Evolutionary conservation across 2,329 filamentous ascomycete genomes (phyloP).

Genomic region (Seiridium cupressi): DNA sequence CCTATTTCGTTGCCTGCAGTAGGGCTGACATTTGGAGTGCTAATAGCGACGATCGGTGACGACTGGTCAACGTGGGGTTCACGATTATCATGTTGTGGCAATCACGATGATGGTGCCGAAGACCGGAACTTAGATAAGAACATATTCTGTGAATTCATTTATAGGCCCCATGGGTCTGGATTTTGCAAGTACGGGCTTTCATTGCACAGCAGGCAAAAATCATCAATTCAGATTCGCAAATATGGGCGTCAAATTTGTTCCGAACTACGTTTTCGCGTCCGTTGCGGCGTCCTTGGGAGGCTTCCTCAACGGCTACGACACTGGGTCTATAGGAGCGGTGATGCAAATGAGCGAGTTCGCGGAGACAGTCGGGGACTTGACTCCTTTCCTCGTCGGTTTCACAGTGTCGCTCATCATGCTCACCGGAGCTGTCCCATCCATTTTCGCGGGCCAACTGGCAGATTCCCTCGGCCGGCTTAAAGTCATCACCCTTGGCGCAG

Average conservation of each 20-base stretch:
- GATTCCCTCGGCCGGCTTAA: slow-evolving; percentile 48
- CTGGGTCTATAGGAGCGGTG: slow-evolving; percentile 32
- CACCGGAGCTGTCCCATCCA: slow-evolving; percentile 53
- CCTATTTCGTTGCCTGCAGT: neutral
- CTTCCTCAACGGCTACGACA: slow-evolving; percentile 35
- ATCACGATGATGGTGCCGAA: neutral
- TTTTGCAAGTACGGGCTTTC: too few species aligned
- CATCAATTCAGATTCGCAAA: neutral
- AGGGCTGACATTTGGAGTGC: neutral
- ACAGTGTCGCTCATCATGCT: slow-evolving; percentile 60
- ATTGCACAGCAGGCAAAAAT: neutral
- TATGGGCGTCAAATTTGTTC: slow-evolving; percentile 12
- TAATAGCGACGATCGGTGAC: neutral
- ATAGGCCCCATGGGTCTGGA: neutral
- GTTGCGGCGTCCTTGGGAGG: slow-evolving; percentile 29
- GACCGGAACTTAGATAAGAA: neutral
- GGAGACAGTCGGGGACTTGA: slow-evolving; percentile 41
- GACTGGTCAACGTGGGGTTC: neutral
- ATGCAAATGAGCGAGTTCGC: slow-evolving; percentile 30
- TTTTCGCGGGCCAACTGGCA: slow-evolving; percentile 55
- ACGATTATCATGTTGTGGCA: neutral
- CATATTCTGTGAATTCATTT: neutral
- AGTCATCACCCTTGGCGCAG: slow-evolving; percentile 44
- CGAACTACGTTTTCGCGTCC: slow-evolving; percentile 31
- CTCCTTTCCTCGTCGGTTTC: slow-evolving; percentile 52